A percentile compares a stretch with the other conserved stretches of the same genome.
Conservation (phyloP, 1,284 basidiomycete species). For the Porogramme epimiltina region DNA sequence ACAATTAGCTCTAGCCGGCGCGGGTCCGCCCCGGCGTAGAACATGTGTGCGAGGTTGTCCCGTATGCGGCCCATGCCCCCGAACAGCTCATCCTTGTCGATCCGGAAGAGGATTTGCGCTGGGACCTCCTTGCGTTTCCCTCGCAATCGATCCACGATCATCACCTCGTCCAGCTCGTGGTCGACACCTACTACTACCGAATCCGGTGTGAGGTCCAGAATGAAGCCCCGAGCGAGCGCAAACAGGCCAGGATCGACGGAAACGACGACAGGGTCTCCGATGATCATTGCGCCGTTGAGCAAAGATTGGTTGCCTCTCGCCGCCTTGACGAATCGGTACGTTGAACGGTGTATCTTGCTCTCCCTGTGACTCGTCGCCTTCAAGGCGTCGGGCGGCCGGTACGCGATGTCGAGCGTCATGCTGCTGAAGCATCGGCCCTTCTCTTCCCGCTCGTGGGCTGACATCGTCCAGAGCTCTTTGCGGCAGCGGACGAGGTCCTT, state of each 20-base stretch:
- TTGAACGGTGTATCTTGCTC: slow-evolving; percentile 51
- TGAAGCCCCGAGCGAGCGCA: slow-evolving; percentile 84
- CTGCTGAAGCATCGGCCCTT: slow-evolving; percentile 80
- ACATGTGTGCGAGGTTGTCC: slow-evolving; percentile 88
- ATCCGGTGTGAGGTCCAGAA: slow-evolving; percentile 69
- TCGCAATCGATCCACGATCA: slow-evolving; percentile 47
- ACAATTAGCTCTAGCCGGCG: slow-evolving; percentile 77
- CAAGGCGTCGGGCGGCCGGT: slow-evolving; percentile 19
- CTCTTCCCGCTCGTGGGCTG: slow-evolving; percentile 76
- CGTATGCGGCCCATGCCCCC: slow-evolving; percentile 87
- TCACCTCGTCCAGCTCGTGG: slow-evolving; percentile 65
- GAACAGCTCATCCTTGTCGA: slow-evolving; percentile 93
- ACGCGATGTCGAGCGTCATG: slow-evolving; percentile 67
- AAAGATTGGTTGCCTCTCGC: slow-evolving; percentile 43
- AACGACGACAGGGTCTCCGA: slow-evolving; percentile 82
- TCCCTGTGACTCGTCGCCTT: slow-evolving; percentile 28
- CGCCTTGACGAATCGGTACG: slow-evolving; percentile 65
- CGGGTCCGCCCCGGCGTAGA: slow-evolving; percentile 75
- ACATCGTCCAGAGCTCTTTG: slow-evolving; percentile 94
- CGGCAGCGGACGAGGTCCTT: slow-evolving; percentile 81
- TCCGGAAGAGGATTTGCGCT: slow-evolving; percentile 65
- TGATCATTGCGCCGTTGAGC: slow-evolving; percentile 77
- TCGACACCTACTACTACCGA: slow-evolving; percentile 81
- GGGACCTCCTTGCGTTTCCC: slow-evolving; percentile 13
- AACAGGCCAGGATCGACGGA: slow-evolving; percentile 86